Conservation (phyloP, 78 protist species). For the Emiliania huxleyi region DNA sequence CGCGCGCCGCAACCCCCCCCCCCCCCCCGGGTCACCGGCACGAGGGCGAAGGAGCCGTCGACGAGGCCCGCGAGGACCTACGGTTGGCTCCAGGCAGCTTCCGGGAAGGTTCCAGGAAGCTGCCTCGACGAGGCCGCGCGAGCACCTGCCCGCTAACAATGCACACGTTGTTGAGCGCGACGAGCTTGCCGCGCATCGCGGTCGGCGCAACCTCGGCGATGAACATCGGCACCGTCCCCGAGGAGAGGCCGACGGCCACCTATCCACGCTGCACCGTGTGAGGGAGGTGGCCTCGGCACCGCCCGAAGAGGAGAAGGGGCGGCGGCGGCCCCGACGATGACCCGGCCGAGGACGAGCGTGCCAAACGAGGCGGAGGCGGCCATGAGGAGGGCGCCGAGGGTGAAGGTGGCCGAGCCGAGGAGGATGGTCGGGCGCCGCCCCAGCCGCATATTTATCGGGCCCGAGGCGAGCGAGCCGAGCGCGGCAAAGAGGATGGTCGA, state of each 20-base stretch:
- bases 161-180: neutral
- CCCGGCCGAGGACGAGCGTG: constrained; percentile 21
- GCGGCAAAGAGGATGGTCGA: neutral
- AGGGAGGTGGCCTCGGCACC: no score
- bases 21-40: no score
- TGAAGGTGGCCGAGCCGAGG: neutral
- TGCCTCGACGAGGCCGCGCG: no score
- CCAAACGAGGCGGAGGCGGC: neutral
- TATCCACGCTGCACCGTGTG: no score
- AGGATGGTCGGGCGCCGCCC: constrained; percentile 12
- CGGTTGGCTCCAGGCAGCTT: no score
- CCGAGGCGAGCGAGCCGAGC: neutral
- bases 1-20: no score
- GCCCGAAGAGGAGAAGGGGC: no score
- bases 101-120: no score
- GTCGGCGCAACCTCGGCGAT: constrained; percentile 49
- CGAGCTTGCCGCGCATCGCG: neutral
- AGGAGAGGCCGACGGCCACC: constrained; percentile 39
- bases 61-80: neutral
- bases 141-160: neutral
- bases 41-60: neutral
- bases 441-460: neutral
- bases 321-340: constrained; percentile 40
- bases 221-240: constrained; percentile 43
- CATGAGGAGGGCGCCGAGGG: neutral